A percentile compares a stretch with the other conserved stretches of the same genome.
Conservation (phyloP, 106 monocot species). For the Allium fistulosum region DNA sequence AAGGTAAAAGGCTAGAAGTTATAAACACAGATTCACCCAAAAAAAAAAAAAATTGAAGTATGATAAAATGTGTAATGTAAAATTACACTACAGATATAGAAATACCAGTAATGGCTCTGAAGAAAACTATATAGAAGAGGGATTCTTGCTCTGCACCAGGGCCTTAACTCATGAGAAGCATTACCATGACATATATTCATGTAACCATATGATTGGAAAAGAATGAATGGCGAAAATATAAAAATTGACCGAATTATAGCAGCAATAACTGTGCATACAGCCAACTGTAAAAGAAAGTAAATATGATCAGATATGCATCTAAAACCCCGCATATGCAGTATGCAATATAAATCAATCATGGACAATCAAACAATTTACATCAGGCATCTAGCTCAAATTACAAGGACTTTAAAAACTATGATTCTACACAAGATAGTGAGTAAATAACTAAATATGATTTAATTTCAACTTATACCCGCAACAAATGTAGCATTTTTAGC, state of each 20-base stretch:
- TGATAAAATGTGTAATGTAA: neutral
- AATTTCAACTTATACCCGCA: no score
- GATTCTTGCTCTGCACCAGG: slow-evolving; percentile 73
- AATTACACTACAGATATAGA: slow-evolving; percentile 5
- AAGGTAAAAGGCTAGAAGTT: neutral
- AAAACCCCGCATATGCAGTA: no score
- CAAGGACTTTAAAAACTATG: no score
- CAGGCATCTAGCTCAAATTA: no score
- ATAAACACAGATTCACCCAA: neutral
- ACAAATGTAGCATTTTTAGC: no score
- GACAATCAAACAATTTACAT: no score
- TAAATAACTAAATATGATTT: no score
- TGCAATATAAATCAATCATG: no score
- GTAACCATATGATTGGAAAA: slow-evolving; percentile 86
- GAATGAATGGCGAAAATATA: slow-evolving; percentile 60
- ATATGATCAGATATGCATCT: slow-evolving; percentile 2
- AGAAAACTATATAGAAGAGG: slow-evolving; percentile 74
- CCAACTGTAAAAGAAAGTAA: slow-evolving; percentile 32
- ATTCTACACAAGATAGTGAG: no score
- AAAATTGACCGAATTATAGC: slow-evolving; percentile 26
- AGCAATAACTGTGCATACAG: slow-evolving; percentile 26
- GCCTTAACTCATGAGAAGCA: slow-evolving; percentile 35
- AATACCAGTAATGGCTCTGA: slow-evolving; percentile 96
- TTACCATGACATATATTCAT: slow-evolving; percentile 44
- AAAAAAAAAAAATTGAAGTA: neutral